Percentiles rank a stretch among this genome's conserved stretches.
phyloP scores from a whole-genome alignment of 2,329 filamentous ascomycete genomes.

The Rugonectria rugulosa region DNA sequence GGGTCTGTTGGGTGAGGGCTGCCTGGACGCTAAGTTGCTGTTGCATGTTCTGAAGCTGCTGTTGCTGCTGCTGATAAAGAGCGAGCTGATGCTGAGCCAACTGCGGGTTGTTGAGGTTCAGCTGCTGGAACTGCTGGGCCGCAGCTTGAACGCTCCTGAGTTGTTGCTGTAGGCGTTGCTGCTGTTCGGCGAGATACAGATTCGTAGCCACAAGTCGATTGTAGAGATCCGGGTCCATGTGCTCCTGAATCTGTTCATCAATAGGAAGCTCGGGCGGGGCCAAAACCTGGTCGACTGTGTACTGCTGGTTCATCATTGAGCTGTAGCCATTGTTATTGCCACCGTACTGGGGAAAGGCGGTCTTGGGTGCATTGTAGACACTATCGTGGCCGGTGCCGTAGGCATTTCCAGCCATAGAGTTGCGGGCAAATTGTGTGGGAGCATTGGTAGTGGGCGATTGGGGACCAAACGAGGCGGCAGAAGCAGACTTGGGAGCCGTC shows the following conservation, averaged over 20 bases:
- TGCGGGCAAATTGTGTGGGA: conserved; percentile 53
- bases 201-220: conserved; percentile 92
- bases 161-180: conserved; percentile 94
- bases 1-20: conserved; percentile 42
- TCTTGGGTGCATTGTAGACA: conserved; percentile 62
- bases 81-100: conserved; percentile 57
- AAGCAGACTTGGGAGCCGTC: conserved; percentile 88
- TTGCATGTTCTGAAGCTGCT: conserved; percentile 50
- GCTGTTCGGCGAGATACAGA: conserved; percentile 90
- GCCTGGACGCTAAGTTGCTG: conserved; percentile 50
- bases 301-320: conserved; percentile 54
- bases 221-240: conserved; percentile 86
- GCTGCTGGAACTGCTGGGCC: conserved; percentile 80
- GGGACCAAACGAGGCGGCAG: conserved; percentile 74
- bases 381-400: conserved; percentile 54
- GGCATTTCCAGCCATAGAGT: conserved; percentile 53
- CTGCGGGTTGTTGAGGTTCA: conserved; percentile 69
- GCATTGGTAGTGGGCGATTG: conserved; percentile 62
- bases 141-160: conserved; percentile 83
- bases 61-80: conserved; percentile 55
- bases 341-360: conserved; percentile 60
- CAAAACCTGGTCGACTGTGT: conserved; percentile 88
- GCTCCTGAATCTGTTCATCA: conserved; percentile 71
- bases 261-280: conserved; percentile 84
- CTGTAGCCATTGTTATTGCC: conserved; percentile 45